These are phyloP conservation scores for Ophiosphaerella korrae DNA, from an alignment of 2,329 filamentous ascomycete genomes.

Conservation along the genomic window DNA sequence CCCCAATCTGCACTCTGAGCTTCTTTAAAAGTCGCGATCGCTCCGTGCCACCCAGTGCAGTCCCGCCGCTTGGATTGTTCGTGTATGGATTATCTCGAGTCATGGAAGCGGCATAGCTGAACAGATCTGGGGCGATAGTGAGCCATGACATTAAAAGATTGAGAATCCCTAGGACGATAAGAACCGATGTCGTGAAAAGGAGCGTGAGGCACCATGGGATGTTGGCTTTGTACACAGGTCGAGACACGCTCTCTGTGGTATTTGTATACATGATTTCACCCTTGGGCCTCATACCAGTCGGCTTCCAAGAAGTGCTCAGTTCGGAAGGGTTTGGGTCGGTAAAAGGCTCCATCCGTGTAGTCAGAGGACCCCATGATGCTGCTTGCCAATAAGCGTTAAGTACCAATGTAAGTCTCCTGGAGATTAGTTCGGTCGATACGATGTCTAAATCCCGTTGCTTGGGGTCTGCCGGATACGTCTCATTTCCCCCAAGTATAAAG, in stretches of 20 bases:
- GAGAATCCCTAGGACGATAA: constrained; percentile 3
- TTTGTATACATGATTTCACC: background rate
- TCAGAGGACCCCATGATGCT: background rate
- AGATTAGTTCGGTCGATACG: background rate
- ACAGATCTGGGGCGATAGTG: constrained; percentile 23
- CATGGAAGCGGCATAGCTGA: constrained; percentile 24
- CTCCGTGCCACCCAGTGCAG: constrained; percentile 20
- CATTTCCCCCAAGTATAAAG: constrained; percentile 1
- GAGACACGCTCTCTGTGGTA: background rate
- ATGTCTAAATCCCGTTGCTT: background rate
- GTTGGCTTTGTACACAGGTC: constrained; percentile 1
- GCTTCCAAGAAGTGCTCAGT: background rate
- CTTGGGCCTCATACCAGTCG: background rate
- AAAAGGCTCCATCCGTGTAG: background rate
- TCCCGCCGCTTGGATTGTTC: constrained; percentile 14
- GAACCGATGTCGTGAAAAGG: background rate
- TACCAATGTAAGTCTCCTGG: constrained; percentile 1
- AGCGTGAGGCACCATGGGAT: constrained; percentile 1
- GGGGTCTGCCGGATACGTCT: background rate
- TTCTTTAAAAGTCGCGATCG: constrained; percentile 22
- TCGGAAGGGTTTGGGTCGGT: background rate
- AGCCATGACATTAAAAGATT: background rate
- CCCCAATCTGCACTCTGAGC: constrained; percentile 24
- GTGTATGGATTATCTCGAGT: constrained; percentile 29
- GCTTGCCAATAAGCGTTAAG: constrained; percentile 9